phyloP scores from a whole-genome alignment of 106 monocot genomes.

The Phalaenopsis aphrodite region DNA sequence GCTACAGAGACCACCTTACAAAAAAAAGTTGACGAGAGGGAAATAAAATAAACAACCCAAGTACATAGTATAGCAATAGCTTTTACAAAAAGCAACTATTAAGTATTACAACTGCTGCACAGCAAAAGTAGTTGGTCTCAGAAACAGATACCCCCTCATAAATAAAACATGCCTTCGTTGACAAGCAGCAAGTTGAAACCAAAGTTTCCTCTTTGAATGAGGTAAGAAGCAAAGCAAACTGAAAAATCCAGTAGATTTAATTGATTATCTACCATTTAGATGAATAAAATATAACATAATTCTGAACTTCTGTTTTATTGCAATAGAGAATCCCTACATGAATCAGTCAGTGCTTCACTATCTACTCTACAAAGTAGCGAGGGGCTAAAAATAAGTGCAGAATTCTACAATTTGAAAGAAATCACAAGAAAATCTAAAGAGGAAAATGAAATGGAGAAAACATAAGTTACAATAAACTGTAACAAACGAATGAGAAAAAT shows the following conservation, averaged over 20 bases:
- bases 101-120: not conserved
- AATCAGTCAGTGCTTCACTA: not conserved
- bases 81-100: not conserved
- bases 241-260: not conserved
- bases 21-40: not conserved
- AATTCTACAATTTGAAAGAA: not conserved
- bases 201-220: not conserved
- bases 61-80: not conserved
- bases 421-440: not conserved
- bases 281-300: not conserved
- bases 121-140: not conserved
- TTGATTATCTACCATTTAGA: not conserved
- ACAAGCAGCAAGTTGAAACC: not conserved
- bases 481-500: not conserved
- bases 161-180: no score
- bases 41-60: not conserved
- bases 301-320: not conserved
- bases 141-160: not conserved
- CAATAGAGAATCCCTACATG: not conserved
- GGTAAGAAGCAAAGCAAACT: not conserved
- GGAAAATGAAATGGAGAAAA: not conserved
- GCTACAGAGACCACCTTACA: not conserved
- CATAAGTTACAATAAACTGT: not conserved
- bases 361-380: not conserved
- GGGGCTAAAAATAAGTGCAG: not conserved